Evolutionary conservation across 2,329 filamentous ascomycete genomes (phyloP), one percentile per base, ranked within the genome.

Genomic region (Paecilomyces niveus): DNA sequence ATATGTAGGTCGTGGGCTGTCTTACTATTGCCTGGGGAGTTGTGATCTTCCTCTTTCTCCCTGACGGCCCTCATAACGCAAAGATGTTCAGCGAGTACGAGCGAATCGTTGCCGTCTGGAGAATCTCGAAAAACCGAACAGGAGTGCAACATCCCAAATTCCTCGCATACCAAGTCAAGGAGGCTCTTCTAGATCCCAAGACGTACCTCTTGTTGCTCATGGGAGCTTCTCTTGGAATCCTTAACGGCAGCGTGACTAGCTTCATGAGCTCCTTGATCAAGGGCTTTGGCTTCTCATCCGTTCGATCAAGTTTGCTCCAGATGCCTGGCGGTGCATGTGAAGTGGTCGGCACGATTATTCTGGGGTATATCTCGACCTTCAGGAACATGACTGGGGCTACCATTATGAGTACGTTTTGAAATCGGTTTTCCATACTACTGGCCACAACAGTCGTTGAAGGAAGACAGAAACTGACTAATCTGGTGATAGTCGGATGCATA

Each of bases 191-290:
- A 3, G 78, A 80, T 56, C 54, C 74, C 55, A 71, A 71, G 49
- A 68, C 71, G 0, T 67, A 76, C 54, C 74, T 74, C 32, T 69
- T 78, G 3, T 65, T 73, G 22, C 66, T 75, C 8, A 75, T 78
- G 52, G 78, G 73, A 0, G 70, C 80, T 1, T 70, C 69, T 7
- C 76, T 76, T 52, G 79, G 79, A 9, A 73, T 81, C 3, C 70
- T 81, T 49, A 81, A 82, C 56, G 79, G 79, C n/a, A 76, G 78
- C 3, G 76, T 82, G 0, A 64, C 69, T 1, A 82, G 81, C 58
- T 82, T 82, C 61, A 67, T 76, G 18, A 80, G 78, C 0, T 70
- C 76, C 0, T 62, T 80, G 5, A 78, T 80, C 58, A 74, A 76
- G 56, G 78, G 78, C 2, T 80, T 74, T 57, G 74, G 74, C 1